Evolutionary conservation across 306 rosid genomes (phyloP).

Genomic region (Lagenaria siceraria): DNA sequence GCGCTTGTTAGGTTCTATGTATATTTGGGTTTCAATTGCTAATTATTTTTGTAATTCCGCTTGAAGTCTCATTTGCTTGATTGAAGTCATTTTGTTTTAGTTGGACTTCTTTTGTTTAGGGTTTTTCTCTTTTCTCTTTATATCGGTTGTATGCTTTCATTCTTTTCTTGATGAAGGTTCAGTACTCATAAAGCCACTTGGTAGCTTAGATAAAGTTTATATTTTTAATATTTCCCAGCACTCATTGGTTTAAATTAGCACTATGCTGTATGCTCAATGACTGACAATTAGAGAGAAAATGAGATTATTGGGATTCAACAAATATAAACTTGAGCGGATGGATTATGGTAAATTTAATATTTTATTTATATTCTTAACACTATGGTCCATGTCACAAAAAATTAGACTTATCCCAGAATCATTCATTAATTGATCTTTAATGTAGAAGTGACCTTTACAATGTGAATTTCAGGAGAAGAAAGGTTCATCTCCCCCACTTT

Average conservation of each 20-base stretch:
- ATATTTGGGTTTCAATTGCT: background rate
- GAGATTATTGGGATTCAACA: background rate
- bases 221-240: background rate
- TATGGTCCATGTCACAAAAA: background rate
- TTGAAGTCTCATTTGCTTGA: background rate
- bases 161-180: too few relatives aligned
- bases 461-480: conserved; percentile 64
- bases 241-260: background rate
- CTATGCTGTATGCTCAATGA: background rate
- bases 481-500: conserved; percentile 57
- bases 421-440: background rate
- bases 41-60: background rate
- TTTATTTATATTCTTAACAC: background rate
- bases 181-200: too few relatives aligned
- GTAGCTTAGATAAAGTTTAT: background rate
- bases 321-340: background rate
- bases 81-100: background rate
- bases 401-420: background rate
- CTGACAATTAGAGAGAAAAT: background rate
- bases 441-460: background rate
- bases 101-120: too few relatives aligned
- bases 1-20: background rate
- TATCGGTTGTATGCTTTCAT: too few relatives aligned
- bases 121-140: too few relatives aligned
- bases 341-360: background rate